A percentile compares a stretch with the other conserved stretches of the same genome.
phyloP scores from a whole-genome alignment of 2,329 filamentous ascomycete species.

The Pyricularia sp. region DNA sequence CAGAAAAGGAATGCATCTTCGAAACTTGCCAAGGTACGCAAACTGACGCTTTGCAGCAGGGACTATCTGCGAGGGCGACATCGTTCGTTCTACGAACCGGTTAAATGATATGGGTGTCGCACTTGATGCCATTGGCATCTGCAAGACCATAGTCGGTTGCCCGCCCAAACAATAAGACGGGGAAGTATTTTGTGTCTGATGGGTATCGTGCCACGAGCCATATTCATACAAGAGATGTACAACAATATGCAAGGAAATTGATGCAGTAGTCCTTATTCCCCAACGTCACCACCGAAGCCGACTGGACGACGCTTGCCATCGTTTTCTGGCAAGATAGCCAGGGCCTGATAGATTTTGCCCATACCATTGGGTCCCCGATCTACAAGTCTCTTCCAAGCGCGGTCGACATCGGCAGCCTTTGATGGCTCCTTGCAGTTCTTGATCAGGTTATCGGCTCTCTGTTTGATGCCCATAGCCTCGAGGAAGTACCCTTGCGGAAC shows the following conservation, averaged over 20 bases:
- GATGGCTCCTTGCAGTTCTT: conserved; percentile 23
- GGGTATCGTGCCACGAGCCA: background rate
- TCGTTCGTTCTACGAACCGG: background rate
- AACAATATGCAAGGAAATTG: background rate
- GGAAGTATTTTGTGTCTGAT: too few relatives aligned
- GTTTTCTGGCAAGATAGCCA: conserved; percentile 81
- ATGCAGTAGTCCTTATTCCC: conserved; percentile 2
- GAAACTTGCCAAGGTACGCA: background rate
- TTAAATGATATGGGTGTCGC: background rate
- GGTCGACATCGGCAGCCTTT: conserved; percentile 23
- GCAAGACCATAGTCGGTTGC: background rate
- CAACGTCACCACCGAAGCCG: conserved; percentile 72
- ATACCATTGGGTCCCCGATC: conserved; percentile 74
- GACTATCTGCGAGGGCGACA: background rate
- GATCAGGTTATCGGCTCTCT: conserved; percentile 58
- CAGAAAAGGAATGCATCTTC: background rate
- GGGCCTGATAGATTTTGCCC: conserved; percentile 87
- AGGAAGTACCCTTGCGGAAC: conserved; percentile 77
- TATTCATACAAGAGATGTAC: background rate
- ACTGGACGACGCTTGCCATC: conserved; percentile 63
- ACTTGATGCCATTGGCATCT: background rate
- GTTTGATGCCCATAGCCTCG: conserved; percentile 65
- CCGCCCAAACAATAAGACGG: too few relatives aligned
- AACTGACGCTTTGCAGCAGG: background rate
- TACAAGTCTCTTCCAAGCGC: conserved; percentile 70